These are phyloP conservation scores for Pulveroboletus ravenelii DNA, from an alignment of 768 basidiomycete species.

Conservation along the genomic window DNA sequence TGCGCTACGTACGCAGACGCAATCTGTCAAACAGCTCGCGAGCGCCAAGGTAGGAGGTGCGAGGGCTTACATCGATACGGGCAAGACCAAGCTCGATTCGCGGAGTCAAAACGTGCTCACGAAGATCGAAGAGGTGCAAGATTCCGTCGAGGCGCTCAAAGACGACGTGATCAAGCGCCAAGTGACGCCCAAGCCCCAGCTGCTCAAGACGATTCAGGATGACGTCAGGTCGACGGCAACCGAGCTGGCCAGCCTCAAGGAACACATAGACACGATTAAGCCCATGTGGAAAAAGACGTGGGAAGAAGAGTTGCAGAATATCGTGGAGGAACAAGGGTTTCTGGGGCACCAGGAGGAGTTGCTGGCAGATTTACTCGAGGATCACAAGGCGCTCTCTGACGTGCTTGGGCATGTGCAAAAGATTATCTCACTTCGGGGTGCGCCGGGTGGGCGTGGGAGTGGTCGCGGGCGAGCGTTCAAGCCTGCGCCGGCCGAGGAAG, in stretches of 20 bases:
- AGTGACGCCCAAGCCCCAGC: conserved; percentile 70
- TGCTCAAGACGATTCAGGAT: conserved; percentile 66
- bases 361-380: conserved; percentile 80
- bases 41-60: conserved; percentile 78
- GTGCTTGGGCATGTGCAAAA: conserved; percentile 91
- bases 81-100: conserved; percentile 85
- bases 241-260: conserved; percentile 72
- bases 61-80: conserved; percentile 83
- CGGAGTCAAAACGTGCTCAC: conserved; percentile 89
- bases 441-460: conserved; percentile 37
- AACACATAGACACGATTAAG: conserved; percentile 83
- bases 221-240: conserved; percentile 61
- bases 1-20: conserved; percentile 76
- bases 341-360: conserved; percentile 91
- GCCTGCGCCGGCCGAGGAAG: conserved; percentile 62
- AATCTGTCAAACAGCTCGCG: conserved; percentile 84
- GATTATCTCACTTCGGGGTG: conserved; percentile 67
- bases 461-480: conserved; percentile 47
- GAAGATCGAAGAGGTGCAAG: conserved; percentile 89
- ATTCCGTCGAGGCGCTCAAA: conserved; percentile 82
- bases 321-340: conserved; percentile 96
- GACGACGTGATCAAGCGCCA: conserved; percentile 90
- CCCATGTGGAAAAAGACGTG: conserved; percentile 99
- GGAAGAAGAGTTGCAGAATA: conserved; percentile 93
- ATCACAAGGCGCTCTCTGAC: conserved; percentile 83